Evolutionary conservation across 164 flowering plant genomes (phyloP), one percentile per base, ranked within the genome.

Genomic region (Cinnamomum chago): DNA sequence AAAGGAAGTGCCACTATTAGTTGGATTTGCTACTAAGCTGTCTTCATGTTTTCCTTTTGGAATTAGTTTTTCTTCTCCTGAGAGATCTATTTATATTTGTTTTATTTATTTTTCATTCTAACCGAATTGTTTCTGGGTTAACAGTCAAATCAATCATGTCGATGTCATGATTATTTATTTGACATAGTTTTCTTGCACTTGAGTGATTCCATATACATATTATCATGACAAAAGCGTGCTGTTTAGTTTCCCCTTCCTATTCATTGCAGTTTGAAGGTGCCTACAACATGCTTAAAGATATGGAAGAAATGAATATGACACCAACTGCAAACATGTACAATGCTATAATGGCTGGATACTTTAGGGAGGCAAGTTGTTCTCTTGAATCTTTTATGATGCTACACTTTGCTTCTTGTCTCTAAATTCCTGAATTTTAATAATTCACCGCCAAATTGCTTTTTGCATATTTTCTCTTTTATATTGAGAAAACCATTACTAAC

Each of bases 251-350:
- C 24, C 71, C 14, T 35, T 40, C 2, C 73, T 72, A 55, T 47
- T 58, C 28, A 71, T 52, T 85, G 81, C 88, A 95, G 99, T 90
- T 89, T 84, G 85, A 83, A 50, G 88, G 90, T 82, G 98, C 98
- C 64, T 90, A 88, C 80, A 77, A 64, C 50, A 77, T 95, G 88
- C 88, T 95, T 35, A 79, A 72, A 5, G 89, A 86, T 78, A 18
- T 87, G 81, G 83, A 83, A 82, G 81, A 86, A 62, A 68, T 82
- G 86, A 82, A 86, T 75, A 62, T 90, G 75, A 75, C 5, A 47
- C 94, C 92, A 50, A 83, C 90, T 10, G 30, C 92, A 70, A 67
- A 70, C 79, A 89, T 95, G 85, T 93, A 91, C 85, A 95, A 93
- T 83, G 76, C 86, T 70, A 88, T 95, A 81, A 76, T 95, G 85